phyloP scores from a whole-genome alignment of 2,329 filamentous ascomycete genomes.

The Ascochyta lentis region DNA sequence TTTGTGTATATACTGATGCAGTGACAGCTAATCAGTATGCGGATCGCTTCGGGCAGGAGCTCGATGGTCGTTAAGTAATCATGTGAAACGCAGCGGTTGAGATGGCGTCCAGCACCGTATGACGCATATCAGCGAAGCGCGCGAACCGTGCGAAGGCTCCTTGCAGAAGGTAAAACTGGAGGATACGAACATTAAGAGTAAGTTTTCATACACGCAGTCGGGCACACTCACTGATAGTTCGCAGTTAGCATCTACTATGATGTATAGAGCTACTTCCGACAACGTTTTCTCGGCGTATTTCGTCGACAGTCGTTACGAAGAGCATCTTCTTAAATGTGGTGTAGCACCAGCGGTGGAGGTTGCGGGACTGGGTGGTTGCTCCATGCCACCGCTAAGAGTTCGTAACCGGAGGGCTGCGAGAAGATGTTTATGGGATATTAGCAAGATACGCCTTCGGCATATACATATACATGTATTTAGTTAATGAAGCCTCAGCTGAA shows the following conservation, averaged over 20 bases:
- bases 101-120: too few relatives aligned
- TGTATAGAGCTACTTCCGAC: neutral
- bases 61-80: neutral
- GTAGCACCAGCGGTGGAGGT: neutral
- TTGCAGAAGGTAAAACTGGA: neutral
- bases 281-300: neutral
- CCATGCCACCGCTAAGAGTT: too few relatives aligned
- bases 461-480: too few relatives aligned
- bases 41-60: slow-evolving; percentile 9
- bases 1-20: neutral
- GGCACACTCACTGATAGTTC: neutral
- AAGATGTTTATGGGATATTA: too few relatives aligned
- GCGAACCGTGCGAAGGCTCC: neutral
- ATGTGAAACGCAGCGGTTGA: too few relatives aligned
- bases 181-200: neutral
- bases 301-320: neutral
- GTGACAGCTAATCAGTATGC: neutral
- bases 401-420: too few relatives aligned
- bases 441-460: too few relatives aligned
- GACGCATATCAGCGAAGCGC: neutral
- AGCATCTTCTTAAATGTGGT: neutral
- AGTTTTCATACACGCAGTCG: neutral
- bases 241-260: neutral
- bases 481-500: too few relatives aligned
- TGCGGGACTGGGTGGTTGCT: too few relatives aligned